Evolutionary conservation across 768 basidiomycete species (phyloP), one percentile per base, ranked within the genome.

Genomic region (Pleurotus ostreatus): DNA sequence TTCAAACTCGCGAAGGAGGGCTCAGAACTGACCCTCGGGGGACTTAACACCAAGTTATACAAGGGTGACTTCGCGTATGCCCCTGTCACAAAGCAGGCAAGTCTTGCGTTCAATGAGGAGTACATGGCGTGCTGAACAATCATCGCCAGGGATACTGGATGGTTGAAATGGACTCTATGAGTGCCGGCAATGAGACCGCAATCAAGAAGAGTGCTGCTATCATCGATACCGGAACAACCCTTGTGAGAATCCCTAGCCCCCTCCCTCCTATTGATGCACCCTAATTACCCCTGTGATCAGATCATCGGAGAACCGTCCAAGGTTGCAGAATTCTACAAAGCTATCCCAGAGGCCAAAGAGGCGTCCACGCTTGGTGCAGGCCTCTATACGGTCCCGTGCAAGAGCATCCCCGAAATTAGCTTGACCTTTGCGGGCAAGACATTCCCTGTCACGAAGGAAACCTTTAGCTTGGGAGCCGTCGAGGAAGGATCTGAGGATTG

Each of bases 401-500:
- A 65, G 49, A 16, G 63, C 18, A 57, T 61, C 46, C 66, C 65
- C 22, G 54, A 63, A 11, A 57, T 79, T 40, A 63, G 64, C 22
- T 60, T 81, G 59, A 66, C 69, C 1, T 77, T 80, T 60, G 72
- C 70, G 46, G 70, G 70, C 16, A 68, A 68, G 53, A 49, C 61
- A 0, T 78, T 74, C 61, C 38, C 74, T 30, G 81, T 86, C 57
- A 72, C 78, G 2, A 70, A 80, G 41, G 59, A 74, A 9, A 61
- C 52, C 0, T 71, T 71, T 57, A 82, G 82, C 25, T 58, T 82
- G 6, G 66, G 82, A 58, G 59, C 55, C 40, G 77, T 73, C 47
- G 61, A 83, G 52, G 77, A 76, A 16, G 69, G 71, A 46, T 89
- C 86, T 58, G 59, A 71, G 1, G 80, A 83, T 46, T 83, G 84